Percentiles rank a stretch among this genome's conserved stretches.
phyloP scores from a whole-genome alignment of 2,329 filamentous ascomycete species.

The Zelopaecilomyces penicillatus region DNA sequence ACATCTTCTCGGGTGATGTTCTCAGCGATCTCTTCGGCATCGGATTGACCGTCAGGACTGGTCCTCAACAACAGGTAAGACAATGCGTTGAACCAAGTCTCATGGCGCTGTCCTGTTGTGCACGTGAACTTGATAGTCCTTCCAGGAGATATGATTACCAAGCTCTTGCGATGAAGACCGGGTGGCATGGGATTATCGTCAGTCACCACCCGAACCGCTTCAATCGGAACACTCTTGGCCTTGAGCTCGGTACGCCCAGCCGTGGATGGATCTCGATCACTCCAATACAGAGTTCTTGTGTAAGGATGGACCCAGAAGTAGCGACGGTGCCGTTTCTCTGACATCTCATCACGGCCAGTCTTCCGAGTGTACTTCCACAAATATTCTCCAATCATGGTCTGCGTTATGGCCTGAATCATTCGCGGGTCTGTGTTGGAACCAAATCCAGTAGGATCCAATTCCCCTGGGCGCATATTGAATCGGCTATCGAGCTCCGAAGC shows the following conservation, averaged over 20 bases:
- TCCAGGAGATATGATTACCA: slow-evolving; percentile 83
- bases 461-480: slow-evolving; percentile 65
- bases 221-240: slow-evolving; percentile 87
- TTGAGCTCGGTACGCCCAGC: slow-evolving; percentile 68
- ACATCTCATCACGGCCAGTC: slow-evolving; percentile 80
- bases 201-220: slow-evolving; percentile 81
- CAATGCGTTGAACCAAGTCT: slow-evolving; percentile 97
- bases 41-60: slow-evolving; percentile 52
- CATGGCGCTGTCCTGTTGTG: slow-evolving; percentile 84
- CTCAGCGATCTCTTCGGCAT: slow-evolving; percentile 50
- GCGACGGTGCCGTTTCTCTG: slow-evolving; percentile 78
- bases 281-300: slow-evolving; percentile 95
- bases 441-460: slow-evolving; percentile 49
- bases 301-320: slow-evolving; percentile 99
- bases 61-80: slow-evolving; percentile 84
- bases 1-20: slow-evolving; percentile 54
- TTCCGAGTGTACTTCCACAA: slow-evolving; percentile 99
- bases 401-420: slow-evolving; percentile 98
- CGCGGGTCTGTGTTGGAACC: slow-evolving; percentile 76
- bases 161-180: slow-evolving; percentile 86
- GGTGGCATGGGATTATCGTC: slow-evolving; percentile 95
- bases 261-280: slow-evolving; percentile 73
- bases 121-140: slow-evolving; percentile 90
- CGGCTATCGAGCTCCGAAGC: slow-evolving; percentile 86
- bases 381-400: slow-evolving; percentile 99